Conservation (phyloP, 2,329 filamentous ascomycete species). For the Exophiala calicioides region DNA sequence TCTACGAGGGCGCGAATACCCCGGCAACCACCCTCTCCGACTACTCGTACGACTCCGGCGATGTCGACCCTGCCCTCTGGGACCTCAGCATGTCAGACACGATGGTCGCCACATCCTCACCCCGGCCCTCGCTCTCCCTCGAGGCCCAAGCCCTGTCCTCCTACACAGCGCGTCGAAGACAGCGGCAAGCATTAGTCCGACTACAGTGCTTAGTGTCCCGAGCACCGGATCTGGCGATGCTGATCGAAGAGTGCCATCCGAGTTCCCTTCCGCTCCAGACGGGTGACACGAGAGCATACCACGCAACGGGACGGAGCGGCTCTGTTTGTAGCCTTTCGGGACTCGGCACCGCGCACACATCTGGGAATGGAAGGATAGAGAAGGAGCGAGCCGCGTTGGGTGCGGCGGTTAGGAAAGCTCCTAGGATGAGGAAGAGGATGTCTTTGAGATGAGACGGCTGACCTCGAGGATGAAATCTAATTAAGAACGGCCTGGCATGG, state of each 20-base stretch:
- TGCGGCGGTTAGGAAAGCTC: conserved; percentile 19
- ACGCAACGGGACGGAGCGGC: conserved; percentile 18
- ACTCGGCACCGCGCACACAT: not conserved
- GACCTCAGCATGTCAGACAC: conserved; percentile 30
- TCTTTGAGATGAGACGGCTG: conserved; percentile 7
- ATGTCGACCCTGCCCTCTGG: conserved; percentile 30
- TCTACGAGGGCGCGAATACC: conserved; percentile 30
- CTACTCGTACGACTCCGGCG: conserved; percentile 18
- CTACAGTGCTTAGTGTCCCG: conserved; percentile 31
- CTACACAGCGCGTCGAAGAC: conserved; percentile 28
- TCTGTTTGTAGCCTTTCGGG: conserved; percentile 17
- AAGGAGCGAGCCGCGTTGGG: conserved; percentile 22
- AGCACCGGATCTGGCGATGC: conserved; percentile 32
- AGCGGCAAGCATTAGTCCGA: conserved; percentile 31
- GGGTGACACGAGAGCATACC: conserved; percentile 16
- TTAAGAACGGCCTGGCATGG: no score
- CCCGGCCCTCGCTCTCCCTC: conserved; percentile 31
- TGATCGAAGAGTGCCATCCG: conserved; percentile 33
- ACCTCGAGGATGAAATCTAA: not conserved
- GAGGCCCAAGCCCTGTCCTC: conserved; percentile 31
- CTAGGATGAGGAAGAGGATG: conserved; percentile 29
- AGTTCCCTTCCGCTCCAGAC: conserved; percentile 29
- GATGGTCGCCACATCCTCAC: conserved; percentile 28
- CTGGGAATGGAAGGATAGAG: conserved; percentile 22
- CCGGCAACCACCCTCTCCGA: conserved; percentile 27